Conservation (phyloP, 2,329 filamentous ascomycete genomes). For the Capronia coronata region DNA sequence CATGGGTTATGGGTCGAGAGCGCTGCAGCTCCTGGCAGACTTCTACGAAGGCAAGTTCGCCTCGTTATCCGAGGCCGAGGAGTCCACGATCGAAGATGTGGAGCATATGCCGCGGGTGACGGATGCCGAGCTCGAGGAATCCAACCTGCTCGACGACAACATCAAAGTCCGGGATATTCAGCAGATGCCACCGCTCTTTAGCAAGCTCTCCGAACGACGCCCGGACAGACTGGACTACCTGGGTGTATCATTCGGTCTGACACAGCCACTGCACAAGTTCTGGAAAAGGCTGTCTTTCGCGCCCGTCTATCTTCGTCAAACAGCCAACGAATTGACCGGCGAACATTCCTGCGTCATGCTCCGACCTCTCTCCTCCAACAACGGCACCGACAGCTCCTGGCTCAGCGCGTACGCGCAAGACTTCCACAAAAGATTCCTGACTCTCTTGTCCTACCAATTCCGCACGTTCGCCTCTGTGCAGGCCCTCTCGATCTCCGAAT, state of each 20-base stretch:
- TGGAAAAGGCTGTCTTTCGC: constrained; percentile 86
- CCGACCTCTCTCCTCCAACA: constrained; percentile 57
- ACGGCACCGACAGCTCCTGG: constrained; percentile 66
- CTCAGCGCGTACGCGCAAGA: constrained; percentile 84
- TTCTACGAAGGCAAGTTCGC: constrained; percentile 95
- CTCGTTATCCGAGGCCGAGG: constrained; percentile 64
- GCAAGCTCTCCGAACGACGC: constrained; percentile 75
- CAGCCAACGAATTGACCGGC: constrained; percentile 89
- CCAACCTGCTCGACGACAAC: constrained; percentile 74
- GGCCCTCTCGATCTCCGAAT: constrained; percentile 82
- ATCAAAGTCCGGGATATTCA: constrained; percentile 84
- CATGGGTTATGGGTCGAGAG: constrained; percentile 91
- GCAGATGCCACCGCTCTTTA: constrained; percentile 88
- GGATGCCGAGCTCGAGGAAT: constrained; percentile 70
- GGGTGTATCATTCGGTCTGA: constrained; percentile 92
- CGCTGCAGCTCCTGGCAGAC: constrained; percentile 76
- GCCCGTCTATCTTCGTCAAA: constrained; percentile 91
- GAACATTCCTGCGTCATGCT: constrained; percentile 99
- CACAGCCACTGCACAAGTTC: constrained; percentile 81
- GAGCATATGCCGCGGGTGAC: constrained; percentile 70
- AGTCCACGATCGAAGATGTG: constrained; percentile 36
- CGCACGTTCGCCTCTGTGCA: constrained; percentile 69
- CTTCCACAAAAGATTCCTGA: constrained; percentile 89
- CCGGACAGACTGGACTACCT: constrained; percentile 81
- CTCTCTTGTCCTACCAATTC: constrained; percentile 88